These are phyloP conservation scores for Metschnikowia cubensis DNA, from an alignment of 805 yeast genomes.

Conservation along the genomic window DNA sequence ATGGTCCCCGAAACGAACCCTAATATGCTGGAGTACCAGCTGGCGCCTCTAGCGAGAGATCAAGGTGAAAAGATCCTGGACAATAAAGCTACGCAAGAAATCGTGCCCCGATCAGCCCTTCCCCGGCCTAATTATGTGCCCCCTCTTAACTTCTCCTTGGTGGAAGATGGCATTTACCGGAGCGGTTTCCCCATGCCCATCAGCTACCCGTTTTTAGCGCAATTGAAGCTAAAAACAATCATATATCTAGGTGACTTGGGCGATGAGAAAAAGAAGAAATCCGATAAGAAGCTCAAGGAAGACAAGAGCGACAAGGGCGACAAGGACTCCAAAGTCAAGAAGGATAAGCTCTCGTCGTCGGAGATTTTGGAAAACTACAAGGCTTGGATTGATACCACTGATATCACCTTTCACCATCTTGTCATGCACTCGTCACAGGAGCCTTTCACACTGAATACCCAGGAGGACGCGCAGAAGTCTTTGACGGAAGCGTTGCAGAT, in stretches of 20 bases:
- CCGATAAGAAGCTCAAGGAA: slow-evolving; percentile 8
- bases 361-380: slow-evolving; percentile 53
- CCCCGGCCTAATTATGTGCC: slow-evolving; percentile 51
- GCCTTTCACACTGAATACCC: slow-evolving; percentile 55
- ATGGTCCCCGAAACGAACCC: not conserved
- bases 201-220: slow-evolving; percentile 74
- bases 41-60: not conserved
- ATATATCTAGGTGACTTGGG: slow-evolving; percentile 72
- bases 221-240: slow-evolving; percentile 69
- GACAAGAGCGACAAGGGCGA: slow-evolving; percentile 8
- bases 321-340: slow-evolving; percentile 21
- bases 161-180: slow-evolving; percentile 81
- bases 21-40: not conserved
- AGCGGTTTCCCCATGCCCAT: slow-evolving; percentile 92
- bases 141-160: slow-evolving; percentile 85
- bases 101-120: slow-evolving; percentile 2
- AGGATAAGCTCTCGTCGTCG: slow-evolving; percentile 50
- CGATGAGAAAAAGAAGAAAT: slow-evolving; percentile 21
- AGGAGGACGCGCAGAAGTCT: slow-evolving; percentile 38
- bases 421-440: slow-evolving; percentile 72
- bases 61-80: not conserved
- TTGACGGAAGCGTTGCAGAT: slow-evolving; percentile 55
- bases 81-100: not conserved
- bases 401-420: slow-evolving; percentile 55
- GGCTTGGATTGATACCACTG: slow-evolving; percentile 57